A percentile compares a stretch with the other conserved stretches of the same genome.
These are phyloP conservation scores for Monilinia polystroma DNA, from an alignment of 2,329 filamentous ascomycete species.

Conservation along the genomic window DNA sequence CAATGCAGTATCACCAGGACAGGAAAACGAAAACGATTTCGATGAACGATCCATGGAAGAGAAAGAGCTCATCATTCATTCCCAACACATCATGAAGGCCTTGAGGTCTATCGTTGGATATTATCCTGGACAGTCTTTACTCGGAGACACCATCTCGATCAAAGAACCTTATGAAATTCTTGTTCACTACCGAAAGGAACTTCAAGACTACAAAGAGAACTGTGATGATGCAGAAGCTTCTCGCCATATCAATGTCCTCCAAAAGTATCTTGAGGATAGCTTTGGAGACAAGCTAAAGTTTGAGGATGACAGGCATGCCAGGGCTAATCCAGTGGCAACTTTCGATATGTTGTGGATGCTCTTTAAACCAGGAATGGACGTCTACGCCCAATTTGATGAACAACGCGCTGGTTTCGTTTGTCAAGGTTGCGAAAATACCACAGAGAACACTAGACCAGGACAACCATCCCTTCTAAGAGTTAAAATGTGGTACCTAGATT, in stretches of 20 bases:
- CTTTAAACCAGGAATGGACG: conserved; percentile 33
- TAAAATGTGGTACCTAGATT: conserved; percentile 39
- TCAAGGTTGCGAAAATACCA: conserved; percentile 26
- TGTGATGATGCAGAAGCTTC: conserved; percentile 31
- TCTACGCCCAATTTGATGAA: conserved; percentile 30
- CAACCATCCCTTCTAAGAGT: conserved; percentile 31
- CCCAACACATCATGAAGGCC: conserved; percentile 32
- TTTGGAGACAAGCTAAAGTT: conserved; percentile 30
- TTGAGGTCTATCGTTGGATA: conserved; percentile 31
- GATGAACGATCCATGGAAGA: conserved; percentile 34
- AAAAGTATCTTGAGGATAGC: conserved; percentile 32
- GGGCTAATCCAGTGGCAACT: conserved; percentile 29
- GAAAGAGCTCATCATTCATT: conserved; percentile 33
- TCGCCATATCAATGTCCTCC: conserved; percentile 30
- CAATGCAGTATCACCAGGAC: background rate
- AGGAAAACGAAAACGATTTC: conserved; percentile 25
- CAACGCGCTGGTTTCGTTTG: conserved; percentile 30
- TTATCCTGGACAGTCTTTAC: conserved; percentile 30
- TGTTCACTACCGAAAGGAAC: conserved; percentile 34
- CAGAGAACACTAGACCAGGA: conserved; percentile 23
- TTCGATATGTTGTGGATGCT: conserved; percentile 35
- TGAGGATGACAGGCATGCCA: conserved; percentile 28
- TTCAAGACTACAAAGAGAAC: conserved; percentile 30
- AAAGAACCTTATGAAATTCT: conserved; percentile 44
- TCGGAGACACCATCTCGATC: conserved; percentile 31